Conservation (phyloP, 202 grass and related monocot species). For the Brachypodium distachyon region DNA sequence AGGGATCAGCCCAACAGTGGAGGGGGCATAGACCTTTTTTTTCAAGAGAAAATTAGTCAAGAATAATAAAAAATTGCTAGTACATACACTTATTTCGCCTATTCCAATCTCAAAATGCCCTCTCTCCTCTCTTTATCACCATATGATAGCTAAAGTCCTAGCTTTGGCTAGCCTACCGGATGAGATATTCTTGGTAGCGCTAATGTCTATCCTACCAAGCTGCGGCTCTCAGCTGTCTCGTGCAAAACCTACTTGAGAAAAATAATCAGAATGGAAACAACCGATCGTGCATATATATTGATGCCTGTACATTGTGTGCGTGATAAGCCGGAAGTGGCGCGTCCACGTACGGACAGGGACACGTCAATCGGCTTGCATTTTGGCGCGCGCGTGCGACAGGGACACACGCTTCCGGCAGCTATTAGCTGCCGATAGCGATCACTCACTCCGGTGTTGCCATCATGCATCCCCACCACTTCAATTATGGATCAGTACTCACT, state of each 20-base stretch:
- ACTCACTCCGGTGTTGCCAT: not conserved
- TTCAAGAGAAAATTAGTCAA: too few species aligned
- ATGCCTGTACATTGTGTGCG: too few species aligned
- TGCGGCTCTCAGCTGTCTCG: not conserved
- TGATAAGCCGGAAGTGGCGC: not conserved
- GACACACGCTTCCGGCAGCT: slow-evolving; percentile 10
- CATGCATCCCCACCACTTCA: not conserved
- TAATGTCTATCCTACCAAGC: not conserved
- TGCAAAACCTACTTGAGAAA: not conserved
- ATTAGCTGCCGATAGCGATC: too few species aligned
- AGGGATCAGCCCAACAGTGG: too few species aligned
- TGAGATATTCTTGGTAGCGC: not conserved
- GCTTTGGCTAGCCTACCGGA: too few species aligned
- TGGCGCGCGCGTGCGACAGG: slow-evolving; percentile 5
- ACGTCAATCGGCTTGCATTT: not conserved
- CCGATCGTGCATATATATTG: not conserved
- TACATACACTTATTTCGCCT: too few species aligned
- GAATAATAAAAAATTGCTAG: too few species aligned
- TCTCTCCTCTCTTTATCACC: too few species aligned
- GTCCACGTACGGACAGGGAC: not conserved
- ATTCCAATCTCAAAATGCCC: too few species aligned
- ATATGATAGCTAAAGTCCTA: too few species aligned
- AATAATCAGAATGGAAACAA: not conserved
- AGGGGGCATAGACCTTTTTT: too few species aligned
- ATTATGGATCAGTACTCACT: too few species aligned